phyloP scores from a whole-genome alignment of 805 yeast species.

The Kodamaea leandrae region DNA sequence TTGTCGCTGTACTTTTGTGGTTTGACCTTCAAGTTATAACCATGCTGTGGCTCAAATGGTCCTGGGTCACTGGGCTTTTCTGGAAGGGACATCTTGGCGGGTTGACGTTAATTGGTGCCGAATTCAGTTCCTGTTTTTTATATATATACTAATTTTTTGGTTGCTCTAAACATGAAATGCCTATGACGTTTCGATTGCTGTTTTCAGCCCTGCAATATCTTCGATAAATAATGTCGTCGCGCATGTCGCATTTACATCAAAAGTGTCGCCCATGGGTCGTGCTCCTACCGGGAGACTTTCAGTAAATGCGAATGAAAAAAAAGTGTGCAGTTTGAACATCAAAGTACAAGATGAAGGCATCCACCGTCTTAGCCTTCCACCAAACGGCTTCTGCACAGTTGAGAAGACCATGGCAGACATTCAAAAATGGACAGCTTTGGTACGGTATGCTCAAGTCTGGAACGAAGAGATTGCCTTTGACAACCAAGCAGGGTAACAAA shows the following conservation, averaged over 20 bases:
- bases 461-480: conserved; percentile 75
- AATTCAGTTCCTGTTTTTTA: not conserved
- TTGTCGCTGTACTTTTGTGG: conserved; percentile 31
- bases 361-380: conserved; percentile 43
- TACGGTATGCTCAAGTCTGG: conserved; percentile 80
- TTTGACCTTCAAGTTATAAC: conserved; percentile 29
- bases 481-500: conserved; percentile 93
- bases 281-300: not conserved
- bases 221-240: not conserved
- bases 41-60: conserved; percentile 28
- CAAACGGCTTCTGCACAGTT: conserved; percentile 41
- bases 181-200: not conserved
- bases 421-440: conserved; percentile 77
- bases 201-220: conserved; percentile 1
- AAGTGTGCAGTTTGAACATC: not conserved
- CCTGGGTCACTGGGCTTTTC: conserved; percentile 30
- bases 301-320: conserved; percentile 2
- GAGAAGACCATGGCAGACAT: conserved; percentile 87
- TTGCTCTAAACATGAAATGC: conserved; percentile 1
- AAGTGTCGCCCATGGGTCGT: conserved; percentile 1
- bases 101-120: not conserved
- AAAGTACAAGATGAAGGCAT: conserved; percentile 46
- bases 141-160: not conserved
- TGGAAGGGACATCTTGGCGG: conserved; percentile 21
- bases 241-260: not conserved